Conservation (phyloP, 352 stramenopile species). For the Pythium folliculosum region DNA sequence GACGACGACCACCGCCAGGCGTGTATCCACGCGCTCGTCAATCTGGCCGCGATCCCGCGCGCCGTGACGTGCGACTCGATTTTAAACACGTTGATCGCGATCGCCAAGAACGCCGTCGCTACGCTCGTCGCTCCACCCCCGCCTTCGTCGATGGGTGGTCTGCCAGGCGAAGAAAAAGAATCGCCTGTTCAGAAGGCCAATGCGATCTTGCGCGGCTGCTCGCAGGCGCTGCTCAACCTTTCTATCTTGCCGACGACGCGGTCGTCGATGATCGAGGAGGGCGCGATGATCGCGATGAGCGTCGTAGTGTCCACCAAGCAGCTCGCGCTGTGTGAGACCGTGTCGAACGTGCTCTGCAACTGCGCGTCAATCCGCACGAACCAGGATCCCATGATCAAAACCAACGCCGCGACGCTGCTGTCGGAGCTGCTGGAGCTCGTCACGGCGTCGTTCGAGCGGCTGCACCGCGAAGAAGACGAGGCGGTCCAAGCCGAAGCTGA, state of each 20-base stretch:
- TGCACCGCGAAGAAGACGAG: slow-evolving; percentile 15
- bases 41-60: slow-evolving; percentile 65
- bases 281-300: slow-evolving; percentile 54
- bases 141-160: slow-evolving; percentile 5
- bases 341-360: slow-evolving; percentile 42
- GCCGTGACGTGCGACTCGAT: slow-evolving; percentile 75
- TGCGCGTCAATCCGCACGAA: slow-evolving; percentile 41
- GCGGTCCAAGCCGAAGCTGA: slow-evolving; percentile 3
- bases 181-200: not conserved
- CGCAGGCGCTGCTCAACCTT: slow-evolving; percentile 71
- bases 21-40: slow-evolving; percentile 74
- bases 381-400: slow-evolving; percentile 46
- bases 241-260: slow-evolving; percentile 80
- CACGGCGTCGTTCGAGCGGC: slow-evolving; percentile 16
- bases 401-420: slow-evolving; percentile 31
- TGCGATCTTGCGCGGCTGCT: slow-evolving; percentile 32
- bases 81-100: slow-evolving; percentile 47
- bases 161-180: not conserved
- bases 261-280: slow-evolving; percentile 72
- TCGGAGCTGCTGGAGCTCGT: slow-evolving; percentile 32
- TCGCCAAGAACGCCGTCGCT: slow-evolving; percentile 40
- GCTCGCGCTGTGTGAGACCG: slow-evolving; percentile 30
- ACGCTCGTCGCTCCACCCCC: slow-evolving; percentile 25
- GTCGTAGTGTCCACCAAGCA: slow-evolving; percentile 40
- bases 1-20: slow-evolving; percentile 57